Percentiles rank a stretch among this genome's conserved stretches.
phyloP scores from a whole-genome alignment of 2,329 filamentous ascomycete genomes.

The Aspergillus vadensis region DNA sequence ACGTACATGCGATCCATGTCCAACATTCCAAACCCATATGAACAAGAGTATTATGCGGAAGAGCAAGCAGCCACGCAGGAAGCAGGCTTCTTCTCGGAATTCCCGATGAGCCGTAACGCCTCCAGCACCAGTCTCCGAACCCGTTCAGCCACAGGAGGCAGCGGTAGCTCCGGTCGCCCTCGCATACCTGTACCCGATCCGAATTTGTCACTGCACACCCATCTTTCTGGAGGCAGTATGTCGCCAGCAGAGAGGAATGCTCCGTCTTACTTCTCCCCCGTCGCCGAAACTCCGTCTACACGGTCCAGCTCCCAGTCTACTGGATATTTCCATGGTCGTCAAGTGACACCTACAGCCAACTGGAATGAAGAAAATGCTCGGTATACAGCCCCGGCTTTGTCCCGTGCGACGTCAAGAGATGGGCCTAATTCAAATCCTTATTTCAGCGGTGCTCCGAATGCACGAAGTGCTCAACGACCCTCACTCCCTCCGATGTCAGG shows the following conservation, averaged over 20 bases:
- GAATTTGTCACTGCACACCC: slow-evolving; percentile 69
- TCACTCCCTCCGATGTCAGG: slow-evolving; percentile 73
- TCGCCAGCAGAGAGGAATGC: slow-evolving; percentile 65
- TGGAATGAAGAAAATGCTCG: slow-evolving; percentile 76
- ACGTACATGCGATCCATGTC: slow-evolving; percentile 72
- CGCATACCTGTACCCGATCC: slow-evolving; percentile 69
- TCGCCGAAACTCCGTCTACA: slow-evolving; percentile 67
- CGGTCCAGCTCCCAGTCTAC: slow-evolving; percentile 56
- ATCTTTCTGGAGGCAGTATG: slow-evolving; percentile 52
- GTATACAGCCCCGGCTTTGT: slow-evolving; percentile 86
- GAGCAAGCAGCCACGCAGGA: slow-evolving; percentile 48
- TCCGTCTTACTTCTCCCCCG: slow-evolving; percentile 95
- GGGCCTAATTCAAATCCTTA: slow-evolving; percentile 67
- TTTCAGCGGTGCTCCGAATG: slow-evolving; percentile 63
- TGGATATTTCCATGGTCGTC: slow-evolving; percentile 79
- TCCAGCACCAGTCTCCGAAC: slow-evolving; percentile 75
- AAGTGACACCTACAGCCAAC: slow-evolving; percentile 65
- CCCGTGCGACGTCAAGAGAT: slow-evolving; percentile 77
- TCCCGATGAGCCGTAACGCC: slow-evolving; percentile 64
- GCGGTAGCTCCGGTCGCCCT: slow-evolving; percentile 53
- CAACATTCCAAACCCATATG: slow-evolving; percentile 79
- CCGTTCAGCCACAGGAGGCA: slow-evolving; percentile 71
- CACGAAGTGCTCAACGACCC: slow-evolving; percentile 63
- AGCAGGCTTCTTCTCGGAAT: slow-evolving; percentile 48
- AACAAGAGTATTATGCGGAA: slow-evolving; percentile 59